Conservation (phyloP, 345 rosid species). For the Eucalyptus marginata region DNA sequence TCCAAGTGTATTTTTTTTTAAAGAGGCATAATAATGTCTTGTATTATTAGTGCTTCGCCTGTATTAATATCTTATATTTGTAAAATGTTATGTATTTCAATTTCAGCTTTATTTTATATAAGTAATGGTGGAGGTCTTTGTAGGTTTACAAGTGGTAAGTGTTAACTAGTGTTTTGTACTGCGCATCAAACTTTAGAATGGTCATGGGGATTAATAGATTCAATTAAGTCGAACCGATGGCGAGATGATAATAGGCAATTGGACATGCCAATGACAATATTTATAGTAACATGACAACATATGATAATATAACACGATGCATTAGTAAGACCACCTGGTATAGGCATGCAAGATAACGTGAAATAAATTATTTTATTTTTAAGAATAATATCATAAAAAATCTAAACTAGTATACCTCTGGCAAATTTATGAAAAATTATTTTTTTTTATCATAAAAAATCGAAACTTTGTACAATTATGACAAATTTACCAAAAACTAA, state of each 20-base stretch:
- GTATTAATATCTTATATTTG: neutral
- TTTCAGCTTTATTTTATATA: neutral
- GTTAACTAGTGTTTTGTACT: neutral
- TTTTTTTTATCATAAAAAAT: too few relatives aligned
- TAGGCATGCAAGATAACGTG: neutral
- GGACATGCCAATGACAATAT: neutral
- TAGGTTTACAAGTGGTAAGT: neutral
- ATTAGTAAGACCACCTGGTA: neutral
- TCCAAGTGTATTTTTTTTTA: neutral
- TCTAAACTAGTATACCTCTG: accelerated
- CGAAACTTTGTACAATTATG: too few relatives aligned
- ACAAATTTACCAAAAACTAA: too few relatives aligned
- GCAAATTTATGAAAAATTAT: too few relatives aligned
- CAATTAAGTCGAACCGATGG: accelerated
- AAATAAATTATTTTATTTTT: neutral
- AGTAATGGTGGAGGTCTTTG: neutral
- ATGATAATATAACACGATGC: neutral
- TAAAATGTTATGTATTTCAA: neutral
- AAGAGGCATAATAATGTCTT: neutral
- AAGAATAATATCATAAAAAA: too few relatives aligned
- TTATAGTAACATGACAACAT: neutral
- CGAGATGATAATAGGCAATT: neutral
- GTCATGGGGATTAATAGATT: neutral
- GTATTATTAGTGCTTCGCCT: neutral
- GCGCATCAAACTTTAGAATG: neutral